Evolutionary conservation across 805 yeast genomes (phyloP), one percentile per base, ranked within the genome.

Genomic region (Sugiyamaella americana): DNA sequence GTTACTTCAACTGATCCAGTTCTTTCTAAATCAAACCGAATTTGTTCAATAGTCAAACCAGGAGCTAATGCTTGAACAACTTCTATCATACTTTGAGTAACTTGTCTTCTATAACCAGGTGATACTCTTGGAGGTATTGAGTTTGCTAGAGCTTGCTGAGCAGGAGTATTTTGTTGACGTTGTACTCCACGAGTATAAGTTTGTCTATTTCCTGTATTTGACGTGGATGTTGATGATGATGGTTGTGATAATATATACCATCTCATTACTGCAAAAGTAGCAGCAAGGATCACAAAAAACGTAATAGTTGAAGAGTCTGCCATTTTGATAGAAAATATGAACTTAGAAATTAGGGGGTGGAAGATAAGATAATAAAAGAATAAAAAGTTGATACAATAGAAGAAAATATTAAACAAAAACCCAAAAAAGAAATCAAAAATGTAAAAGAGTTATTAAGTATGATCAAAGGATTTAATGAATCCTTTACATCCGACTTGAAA

Each of bases 61-160:
- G 97, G 96, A 0, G 88, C 95, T 46, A 91, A 71, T 37, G 87
- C 79, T 55, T 80, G 84, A 1, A 91, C 96, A 0, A 85, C 81
- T 52, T 84, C 93, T 38, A 91, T 72, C 98, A 91, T 91, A 40
- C 51, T 62, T 11, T 59, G 60, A 8, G 65, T 65, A 16, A 67
- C 68, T 5, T 58, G 57, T 3, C 70, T 55, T 40, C 57, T 39
- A 32, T 26, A 26, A 26, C 32, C 32, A 26, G 32, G 32, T 42
- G 34, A 29, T 45, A 18, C 42, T 24, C 41, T 2, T 11, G 36
- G 30, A 24, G 39, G 39, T 23, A 18, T 43, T 40, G 38, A 3
- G 42, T 23, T n/a, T 42, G 36, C 16, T 29, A n/a, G 24, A 37
- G 41, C 32, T 30, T 26, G 32, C 32, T 26, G 32, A 26, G 32